phyloP scores from a whole-genome alignment of 352 stramenopile genomes.

The Globisporangium paroecandrum region DNA sequence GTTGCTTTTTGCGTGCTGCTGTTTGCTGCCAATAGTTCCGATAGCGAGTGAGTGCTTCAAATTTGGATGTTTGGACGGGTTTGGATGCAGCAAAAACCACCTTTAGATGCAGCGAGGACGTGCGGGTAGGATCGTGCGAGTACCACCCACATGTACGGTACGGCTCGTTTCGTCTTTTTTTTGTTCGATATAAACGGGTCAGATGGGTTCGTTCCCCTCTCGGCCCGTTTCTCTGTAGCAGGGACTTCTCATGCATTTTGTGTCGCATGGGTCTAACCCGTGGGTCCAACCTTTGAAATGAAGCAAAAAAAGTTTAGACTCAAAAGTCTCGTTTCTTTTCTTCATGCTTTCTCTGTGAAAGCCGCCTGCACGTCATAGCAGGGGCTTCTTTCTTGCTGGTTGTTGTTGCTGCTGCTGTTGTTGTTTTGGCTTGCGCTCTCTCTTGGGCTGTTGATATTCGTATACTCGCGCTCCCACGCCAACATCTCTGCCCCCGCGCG shows the following conservation, averaged over 20 bases:
- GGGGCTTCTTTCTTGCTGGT: not conserved
- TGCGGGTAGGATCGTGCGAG: not conserved
- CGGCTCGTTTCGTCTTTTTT: not conserved
- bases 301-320: not conserved
- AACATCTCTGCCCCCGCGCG: constrained; percentile 4
- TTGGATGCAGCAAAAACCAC: not conserved
- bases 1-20: not conserved
- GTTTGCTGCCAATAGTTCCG: not conserved
- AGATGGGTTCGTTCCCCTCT: not conserved
- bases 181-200: not conserved
- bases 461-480: constrained; percentile 9
- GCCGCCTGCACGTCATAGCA: not conserved
- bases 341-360: not conserved
- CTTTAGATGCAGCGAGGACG: not conserved
- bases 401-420: not conserved
- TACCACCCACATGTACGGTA: not conserved
- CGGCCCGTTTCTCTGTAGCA: not conserved
- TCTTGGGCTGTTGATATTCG: constrained; percentile 7
- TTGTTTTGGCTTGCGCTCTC: not conserved
- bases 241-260: not conserved
- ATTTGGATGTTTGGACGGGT: not conserved
- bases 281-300: no score
- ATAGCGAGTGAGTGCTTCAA: not conserved
- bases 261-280: not conserved
- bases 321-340: not conserved